Conservation (phyloP, 192 early-diverging fungal genomes). For the Geosiphon pyriformis region DNA sequence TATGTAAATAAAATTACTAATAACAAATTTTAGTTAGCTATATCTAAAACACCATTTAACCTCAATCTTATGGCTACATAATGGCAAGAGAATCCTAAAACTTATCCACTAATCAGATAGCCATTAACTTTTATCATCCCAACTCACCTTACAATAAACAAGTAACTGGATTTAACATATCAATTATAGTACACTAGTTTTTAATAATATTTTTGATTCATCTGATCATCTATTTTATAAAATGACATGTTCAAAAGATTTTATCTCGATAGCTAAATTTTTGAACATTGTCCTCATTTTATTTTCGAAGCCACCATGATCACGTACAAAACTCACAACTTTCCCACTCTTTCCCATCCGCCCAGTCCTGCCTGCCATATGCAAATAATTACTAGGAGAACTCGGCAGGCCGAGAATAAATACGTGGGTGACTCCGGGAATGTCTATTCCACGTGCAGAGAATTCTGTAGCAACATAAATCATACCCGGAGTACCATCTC, state of each 20-base stretch:
- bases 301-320: constrained; percentile 37
- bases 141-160: too few relatives aligned
- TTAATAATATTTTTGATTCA: too few relatives aligned
- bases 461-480: constrained; percentile 67
- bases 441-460: constrained; percentile 78
- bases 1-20: too few relatives aligned
- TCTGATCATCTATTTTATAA: too few relatives aligned
- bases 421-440: constrained; percentile 73
- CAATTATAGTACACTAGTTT: too few relatives aligned
- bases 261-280: constrained; percentile 25
- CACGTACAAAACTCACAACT: constrained; percentile 45
- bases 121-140: too few relatives aligned
- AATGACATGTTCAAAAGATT: constrained; percentile 34
- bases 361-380: constrained; percentile 85
- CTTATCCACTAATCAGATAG: too few relatives aligned
- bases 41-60: too few relatives aligned
- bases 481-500: not conserved
- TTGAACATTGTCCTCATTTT: constrained; percentile 40
- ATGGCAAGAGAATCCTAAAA: too few relatives aligned
- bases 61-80: too few relatives aligned
- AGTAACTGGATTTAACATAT: too few relatives aligned
- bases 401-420: constrained; percentile 77
- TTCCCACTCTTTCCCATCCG: constrained; percentile 62
- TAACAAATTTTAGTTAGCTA: too few relatives aligned
- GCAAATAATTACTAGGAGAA: constrained; percentile 64